Evolutionary conservation across 257 asterid genomes (phyloP).

Genomic region (Plantago major): DNA sequence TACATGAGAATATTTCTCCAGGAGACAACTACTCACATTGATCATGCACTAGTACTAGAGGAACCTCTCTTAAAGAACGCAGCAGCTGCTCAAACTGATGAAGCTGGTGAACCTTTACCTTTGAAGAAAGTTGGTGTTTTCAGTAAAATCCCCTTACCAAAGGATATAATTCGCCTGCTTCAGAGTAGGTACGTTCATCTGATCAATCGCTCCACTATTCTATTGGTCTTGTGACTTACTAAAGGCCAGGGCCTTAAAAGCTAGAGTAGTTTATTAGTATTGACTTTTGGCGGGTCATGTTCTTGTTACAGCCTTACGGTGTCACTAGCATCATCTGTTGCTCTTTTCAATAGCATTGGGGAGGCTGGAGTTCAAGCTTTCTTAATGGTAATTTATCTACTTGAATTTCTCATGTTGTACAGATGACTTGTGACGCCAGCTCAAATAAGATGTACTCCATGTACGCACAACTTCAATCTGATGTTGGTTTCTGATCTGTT

Average conservation of each 20-base stretch:
- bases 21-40: conserved; percentile 20
- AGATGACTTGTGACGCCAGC: not conserved
- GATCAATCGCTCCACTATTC: too few relatives aligned
- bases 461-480: not conserved
- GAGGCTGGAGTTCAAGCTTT: conserved; percentile 55
- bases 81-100: conserved; percentile 4
- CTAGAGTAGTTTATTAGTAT: not conserved
- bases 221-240: not conserved
- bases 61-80: conserved; percentile 22
- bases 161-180: conserved; percentile 40
- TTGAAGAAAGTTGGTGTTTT: conserved; percentile 10
- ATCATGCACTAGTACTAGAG: conserved; percentile 12
- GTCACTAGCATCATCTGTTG: conserved; percentile 43
- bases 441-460: not conserved
- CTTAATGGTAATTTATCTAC: conserved; percentile 35
- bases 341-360: conserved; percentile 59
- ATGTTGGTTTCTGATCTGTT: not conserved
- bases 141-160: conserved; percentile 30
- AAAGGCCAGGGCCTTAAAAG: not conserved
- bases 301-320: conserved; percentile 41
- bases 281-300: not conserved
- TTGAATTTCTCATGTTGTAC: not conserved
- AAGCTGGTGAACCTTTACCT: not conserved
- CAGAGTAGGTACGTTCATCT: conserved; percentile 32
- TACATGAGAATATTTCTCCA: conserved; percentile 51